These are phyloP conservation scores for Agapanthus africanus DNA, from an alignment of 106 monocot species.

Conservation along the genomic window DNA sequence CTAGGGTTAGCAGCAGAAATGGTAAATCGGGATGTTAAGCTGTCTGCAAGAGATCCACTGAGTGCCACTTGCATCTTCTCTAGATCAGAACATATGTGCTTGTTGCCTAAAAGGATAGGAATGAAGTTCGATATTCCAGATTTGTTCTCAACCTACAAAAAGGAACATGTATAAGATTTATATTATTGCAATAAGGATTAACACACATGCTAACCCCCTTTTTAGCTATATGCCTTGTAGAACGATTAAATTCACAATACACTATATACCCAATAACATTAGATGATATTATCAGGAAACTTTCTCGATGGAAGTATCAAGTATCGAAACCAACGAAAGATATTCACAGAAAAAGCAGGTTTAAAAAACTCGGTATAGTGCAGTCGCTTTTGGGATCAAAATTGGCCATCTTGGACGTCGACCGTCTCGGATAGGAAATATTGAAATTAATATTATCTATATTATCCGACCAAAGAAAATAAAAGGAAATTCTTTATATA, in stretches of 20 bases:
- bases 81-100: slow-evolving; percentile 57
- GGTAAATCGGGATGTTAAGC: slow-evolving; percentile 1
- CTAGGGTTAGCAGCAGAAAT: slow-evolving; percentile 7
- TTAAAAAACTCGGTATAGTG: too few relatives aligned
- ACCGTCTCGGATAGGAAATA: too few relatives aligned
- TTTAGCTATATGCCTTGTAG: background rate
- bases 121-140: slow-evolving; percentile 88
- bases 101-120: slow-evolving; percentile 58
- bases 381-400: too few relatives aligned
- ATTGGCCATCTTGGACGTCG: too few relatives aligned
- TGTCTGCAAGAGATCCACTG: slow-evolving; percentile 7
- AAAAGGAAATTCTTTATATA: too few relatives aligned
- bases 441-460: too few relatives aligned
- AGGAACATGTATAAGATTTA: slow-evolving; percentile 2
- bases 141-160: slow-evolving; percentile 82
- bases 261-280: background rate
- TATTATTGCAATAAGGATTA: background rate
- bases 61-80: slow-evolving; percentile 26
- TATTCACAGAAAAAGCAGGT: too few relatives aligned
- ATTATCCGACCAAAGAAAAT: too few relatives aligned
- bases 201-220: background rate
- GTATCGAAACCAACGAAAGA: too few relatives aligned
- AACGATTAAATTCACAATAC: background rate
- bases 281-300: background rate
- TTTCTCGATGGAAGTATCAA: too few relatives aligned